phyloP scores from a whole-genome alignment of 768 basidiomycete genomes.

The Mycena pura region DNA sequence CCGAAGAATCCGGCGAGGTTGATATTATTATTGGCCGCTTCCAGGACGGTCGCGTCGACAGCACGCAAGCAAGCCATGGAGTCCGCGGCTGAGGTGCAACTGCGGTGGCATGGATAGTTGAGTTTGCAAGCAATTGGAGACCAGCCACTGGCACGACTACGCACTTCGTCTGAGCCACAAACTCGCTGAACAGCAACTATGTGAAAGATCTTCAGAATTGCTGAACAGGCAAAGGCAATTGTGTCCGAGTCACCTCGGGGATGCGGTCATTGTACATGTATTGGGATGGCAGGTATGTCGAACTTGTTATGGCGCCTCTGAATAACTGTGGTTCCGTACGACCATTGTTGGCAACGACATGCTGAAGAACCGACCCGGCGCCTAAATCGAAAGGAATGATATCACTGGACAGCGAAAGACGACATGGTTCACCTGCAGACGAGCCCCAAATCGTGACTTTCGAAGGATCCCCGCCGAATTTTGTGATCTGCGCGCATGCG shows the following conservation, averaged over 20 bases:
- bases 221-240: neutral
- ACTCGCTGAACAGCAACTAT: slow-evolving; percentile 26
- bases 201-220: neutral
- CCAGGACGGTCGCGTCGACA: slow-evolving; percentile 27
- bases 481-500: slow-evolving; percentile 6
- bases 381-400: neutral
- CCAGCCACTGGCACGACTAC: too few relatives aligned
- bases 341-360: slow-evolving; percentile 38
- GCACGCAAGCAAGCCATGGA: slow-evolving; percentile 27
- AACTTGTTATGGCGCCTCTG: too few relatives aligned
- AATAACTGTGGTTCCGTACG: too few relatives aligned
- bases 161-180: slow-evolving; percentile 25
- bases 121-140: too few relatives aligned
- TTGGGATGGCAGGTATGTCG: slow-evolving; percentile 36
- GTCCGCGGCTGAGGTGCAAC: slow-evolving; percentile 25
- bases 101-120: too few relatives aligned
- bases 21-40: slow-evolving; percentile 34
- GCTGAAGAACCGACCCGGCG: slow-evolving; percentile 43
- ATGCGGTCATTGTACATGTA: slow-evolving; percentile 35
- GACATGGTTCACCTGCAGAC: slow-evolving; percentile 12
- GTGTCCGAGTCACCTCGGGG: slow-evolving; percentile 13
- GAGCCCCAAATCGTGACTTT: slow-evolving; percentile 38
- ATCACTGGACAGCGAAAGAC: neutral
- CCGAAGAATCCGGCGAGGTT: slow-evolving; percentile 34
- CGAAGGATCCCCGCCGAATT: slow-evolving; percentile 27